Percentiles rank a stretch among this genome's conserved stretches.
Evolutionary conservation across 495 filamentous ascomycete species (phyloP).

Genomic region (Tuber brumale): DNA sequence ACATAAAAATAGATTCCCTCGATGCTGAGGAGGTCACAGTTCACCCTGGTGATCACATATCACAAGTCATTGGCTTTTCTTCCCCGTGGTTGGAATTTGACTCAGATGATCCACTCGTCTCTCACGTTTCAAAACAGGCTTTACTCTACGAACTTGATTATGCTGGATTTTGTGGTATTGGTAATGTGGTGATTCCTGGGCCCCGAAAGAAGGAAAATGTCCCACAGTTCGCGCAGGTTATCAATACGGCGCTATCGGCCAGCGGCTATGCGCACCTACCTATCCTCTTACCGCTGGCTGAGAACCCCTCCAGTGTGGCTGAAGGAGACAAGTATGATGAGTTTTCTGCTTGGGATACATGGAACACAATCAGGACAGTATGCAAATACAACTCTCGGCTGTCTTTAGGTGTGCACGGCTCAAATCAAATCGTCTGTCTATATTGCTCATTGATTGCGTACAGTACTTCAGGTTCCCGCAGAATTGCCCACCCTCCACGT

Average conservation of each 20-base stretch:
- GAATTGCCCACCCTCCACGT: conserved; percentile 65
- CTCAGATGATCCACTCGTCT: conserved; percentile 35
- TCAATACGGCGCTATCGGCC: conserved; percentile 68
- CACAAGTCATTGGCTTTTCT: conserved; percentile 36
- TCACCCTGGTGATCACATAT: conserved; percentile 39
- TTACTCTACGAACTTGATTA: conserved; percentile 86
- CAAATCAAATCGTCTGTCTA: conserved; percentile 11
- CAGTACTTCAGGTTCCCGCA: conserved; percentile 74
- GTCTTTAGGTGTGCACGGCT: conserved; percentile 68
- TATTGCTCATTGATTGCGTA: conserved; percentile 12
- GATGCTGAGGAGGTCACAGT: conserved; percentile 38
- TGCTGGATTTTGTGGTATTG: conserved; percentile 85
- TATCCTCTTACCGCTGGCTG: conserved; percentile 74
- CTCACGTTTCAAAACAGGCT: conserved; percentile 48
- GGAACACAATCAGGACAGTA: conserved; percentile 76
- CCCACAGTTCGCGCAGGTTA: conserved; percentile 73
- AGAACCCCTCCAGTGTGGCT: conserved; percentile 44
- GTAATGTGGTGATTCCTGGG: conserved; percentile 72
- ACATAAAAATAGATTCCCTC: conserved; percentile 44
- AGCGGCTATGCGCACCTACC: conserved; percentile 71
- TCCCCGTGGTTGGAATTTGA: conserved; percentile 42
- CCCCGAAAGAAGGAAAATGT: conserved; percentile 49
- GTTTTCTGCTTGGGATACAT: conserved; percentile 71
- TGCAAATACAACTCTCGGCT: conserved; percentile 80
- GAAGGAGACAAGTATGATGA: conserved; percentile 31